Base-by-base conservation (phyloP, 2,329 filamentous ascomycete genomes). In the Penicillium sp. region DNA sequence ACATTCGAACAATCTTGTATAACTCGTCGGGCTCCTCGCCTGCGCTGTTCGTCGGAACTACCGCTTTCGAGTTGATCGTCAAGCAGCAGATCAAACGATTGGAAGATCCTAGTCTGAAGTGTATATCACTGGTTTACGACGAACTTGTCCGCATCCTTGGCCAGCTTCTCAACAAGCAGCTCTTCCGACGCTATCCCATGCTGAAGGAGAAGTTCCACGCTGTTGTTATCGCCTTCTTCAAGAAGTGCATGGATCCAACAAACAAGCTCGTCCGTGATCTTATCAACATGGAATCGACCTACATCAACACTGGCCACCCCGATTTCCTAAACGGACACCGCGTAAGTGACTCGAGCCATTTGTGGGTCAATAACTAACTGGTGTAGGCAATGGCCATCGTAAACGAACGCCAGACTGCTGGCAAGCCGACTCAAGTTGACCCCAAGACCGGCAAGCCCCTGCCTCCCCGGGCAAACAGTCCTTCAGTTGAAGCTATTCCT, bases 21-120 rank as follows among this genome's bases (percentile, higher is more conserved):
- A 99, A 99, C 86, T 98, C 95, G 26, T 98, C 95, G n/a, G 95
- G 95, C 75, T 95, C 95, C 31, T 97, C 94, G 1, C 95, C 95
- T 0, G 94, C 95, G 2, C 87, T 99, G 7, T 99, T 99, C 74
- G 95, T 99, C 31, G 95, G 95, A 60, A 98, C 95, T 7, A 96
- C 92, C 7, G 95, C 95, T n/a, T 99, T 99, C 72, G 95, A 99
- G 79, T 84, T 97, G 68, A 97, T 99, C 70, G 94, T 98, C 69
- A 99, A 98, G 85, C 92, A 97, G 78, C 93, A 99, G 78, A 99
- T 99, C 80, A 96, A 92, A 86, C 88, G 95, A 60, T 80, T 99
- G 56, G 95, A 99, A 79, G 95, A 99, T 64, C 96, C 95, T 45
- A 97, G 93, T 77, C 82, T 97, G 78, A 99, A 97, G 84, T 99